Evolutionary conservation across 306 rosid genomes (phyloP).

Genomic region (Medicago arabica): DNA sequence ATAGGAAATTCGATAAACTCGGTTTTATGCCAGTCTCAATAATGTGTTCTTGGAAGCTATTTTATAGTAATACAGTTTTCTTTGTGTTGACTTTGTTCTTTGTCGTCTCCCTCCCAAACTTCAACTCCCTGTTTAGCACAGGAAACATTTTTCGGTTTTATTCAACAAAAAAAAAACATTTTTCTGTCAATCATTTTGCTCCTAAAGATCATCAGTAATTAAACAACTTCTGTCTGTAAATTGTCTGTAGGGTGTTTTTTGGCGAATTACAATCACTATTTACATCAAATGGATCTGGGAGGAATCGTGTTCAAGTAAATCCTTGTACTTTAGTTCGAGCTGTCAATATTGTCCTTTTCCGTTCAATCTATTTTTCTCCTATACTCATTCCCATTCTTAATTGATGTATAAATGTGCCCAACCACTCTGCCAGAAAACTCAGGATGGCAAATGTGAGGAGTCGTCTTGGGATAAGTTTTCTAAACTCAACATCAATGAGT

Average conservation of each 20-base stretch:
- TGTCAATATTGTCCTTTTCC: constrained; percentile 35
- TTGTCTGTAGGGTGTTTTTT: constrained; percentile 69
- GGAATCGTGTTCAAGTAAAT: constrained; percentile 68
- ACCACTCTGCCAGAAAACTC: constrained; percentile 50
- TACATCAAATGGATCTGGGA: constrained; percentile 59
- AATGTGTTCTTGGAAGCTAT: constrained; percentile 16
- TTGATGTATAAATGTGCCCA: constrained; percentile 38
- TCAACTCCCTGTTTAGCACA: constrained; percentile 22
- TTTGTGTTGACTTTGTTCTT: constrained; percentile 18
- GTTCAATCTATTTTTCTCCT: constrained; percentile 34
- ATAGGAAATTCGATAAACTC: constrained; percentile 1
- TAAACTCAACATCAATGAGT: constrained; percentile 59
- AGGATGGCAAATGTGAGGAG: constrained; percentile 63
- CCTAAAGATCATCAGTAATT: constrained; percentile 19
- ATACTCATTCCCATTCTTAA: constrained; percentile 24
- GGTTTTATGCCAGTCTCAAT: background rate
- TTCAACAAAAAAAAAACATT: background rate
- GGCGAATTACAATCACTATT: constrained; percentile 67
- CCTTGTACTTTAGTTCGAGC: constrained; percentile 34
- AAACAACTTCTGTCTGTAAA: constrained; percentile 29
- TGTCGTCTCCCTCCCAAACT: background rate
- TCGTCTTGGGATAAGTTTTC: constrained; percentile 69
- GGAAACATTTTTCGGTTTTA: constrained; percentile 29
- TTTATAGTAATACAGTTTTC: background rate
- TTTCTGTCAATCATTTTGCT: constrained; percentile 32